Percentiles rank a stretch among this genome's conserved stretches.
phyloP scores from a whole-genome alignment of 176 grass and related monocot species.

The Tillandsia leiboldiana region DNA sequence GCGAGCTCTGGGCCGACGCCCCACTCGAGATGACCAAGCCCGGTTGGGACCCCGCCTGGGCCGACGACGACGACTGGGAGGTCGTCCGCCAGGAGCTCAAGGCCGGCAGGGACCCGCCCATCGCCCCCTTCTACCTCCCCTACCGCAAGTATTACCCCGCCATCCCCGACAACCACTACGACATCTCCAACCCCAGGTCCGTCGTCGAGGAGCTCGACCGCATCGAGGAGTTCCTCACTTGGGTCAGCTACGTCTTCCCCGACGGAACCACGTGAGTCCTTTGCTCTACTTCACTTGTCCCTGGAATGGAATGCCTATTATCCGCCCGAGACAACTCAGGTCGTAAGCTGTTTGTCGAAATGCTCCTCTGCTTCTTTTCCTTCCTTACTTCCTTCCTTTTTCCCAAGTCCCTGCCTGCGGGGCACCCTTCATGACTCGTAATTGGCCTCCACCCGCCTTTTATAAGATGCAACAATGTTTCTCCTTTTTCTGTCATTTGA shows the following conservation, averaged over 20 bases:
- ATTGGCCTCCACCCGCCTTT: neutral
- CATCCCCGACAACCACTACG: slow-evolving; percentile 27
- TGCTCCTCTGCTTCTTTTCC: neutral
- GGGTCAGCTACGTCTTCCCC: slow-evolving; percentile 23
- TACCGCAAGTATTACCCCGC: slow-evolving; percentile 23
- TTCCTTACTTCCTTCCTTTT: neutral
- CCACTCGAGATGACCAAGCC: slow-evolving; percentile 15
- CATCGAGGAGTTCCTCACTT: slow-evolving; percentile 24
- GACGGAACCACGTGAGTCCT: slow-evolving; percentile 21
- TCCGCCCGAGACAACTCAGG: neutral
- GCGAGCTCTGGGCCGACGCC: slow-evolving; percentile 26
- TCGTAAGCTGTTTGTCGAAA: slow-evolving; percentile 1
- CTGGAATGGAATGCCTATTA: neutral
- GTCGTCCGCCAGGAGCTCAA: slow-evolving; percentile 2
- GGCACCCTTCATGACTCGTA: neutral
- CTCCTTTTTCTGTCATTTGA: too few species aligned
- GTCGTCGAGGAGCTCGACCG: slow-evolving; percentile 31
- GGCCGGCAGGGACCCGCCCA: slow-evolving; percentile 4
- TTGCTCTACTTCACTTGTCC: neutral
- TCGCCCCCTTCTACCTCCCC: slow-evolving; percentile 25
- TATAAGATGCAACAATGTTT: too few species aligned
- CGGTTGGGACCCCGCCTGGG: slow-evolving; percentile 24
- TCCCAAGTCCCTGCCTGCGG: neutral
- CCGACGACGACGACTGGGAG: slow-evolving; percentile 18
- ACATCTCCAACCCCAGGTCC: slow-evolving; percentile 20